Evolutionary conservation across 805 yeast species (phyloP).

Genomic region (Priceomyces fermenticarens): DNA sequence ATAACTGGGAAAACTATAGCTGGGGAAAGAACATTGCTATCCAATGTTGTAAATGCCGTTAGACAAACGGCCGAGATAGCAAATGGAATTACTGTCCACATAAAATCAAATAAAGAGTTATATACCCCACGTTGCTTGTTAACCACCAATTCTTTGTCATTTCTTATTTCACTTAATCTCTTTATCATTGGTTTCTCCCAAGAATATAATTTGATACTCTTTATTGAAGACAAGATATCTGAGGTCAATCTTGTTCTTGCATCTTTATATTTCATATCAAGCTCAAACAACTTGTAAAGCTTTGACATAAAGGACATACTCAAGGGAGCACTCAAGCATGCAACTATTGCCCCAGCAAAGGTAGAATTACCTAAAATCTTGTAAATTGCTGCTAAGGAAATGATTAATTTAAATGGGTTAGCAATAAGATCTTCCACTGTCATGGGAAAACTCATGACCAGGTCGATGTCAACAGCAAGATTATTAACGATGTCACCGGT

Average conservation of each 20-base stretch:
- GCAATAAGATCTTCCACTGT: constrained; percentile 17
- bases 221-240: constrained; percentile 36
- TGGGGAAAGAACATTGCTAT: constrained; percentile 29
- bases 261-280: constrained; percentile 34
- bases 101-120: constrained; percentile 28
- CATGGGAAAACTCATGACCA: constrained; percentile 13
- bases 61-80: constrained; percentile 32
- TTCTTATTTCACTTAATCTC: constrained; percentile 29
- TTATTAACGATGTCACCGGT: constrained; percentile 35
- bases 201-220: constrained; percentile 38
- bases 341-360: constrained; percentile 32
- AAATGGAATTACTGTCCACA: constrained; percentile 40
- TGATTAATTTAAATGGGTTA: constrained; percentile 21
- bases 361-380: constrained; percentile 33
- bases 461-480: constrained; percentile 26
- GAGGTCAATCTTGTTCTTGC: constrained; percentile 34
- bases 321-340: constrained; percentile 30
- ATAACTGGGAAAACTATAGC: constrained; percentile 39
- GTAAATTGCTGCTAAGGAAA: constrained; percentile 30
- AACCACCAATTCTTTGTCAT: constrained; percentile 30
- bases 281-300: constrained; percentile 20
- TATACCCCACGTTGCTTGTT: constrained; percentile 28
- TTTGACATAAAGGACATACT: constrained; percentile 24
- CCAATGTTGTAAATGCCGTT: constrained; percentile 20
- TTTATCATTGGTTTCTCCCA: constrained; percentile 42